A percentile compares a stretch with the other conserved stretches of the same genome.
These are phyloP conservation scores for Aspergillus glaucus DNA, from an alignment of 2,329 filamentous ascomycete genomes.

Conservation along the genomic window DNA sequence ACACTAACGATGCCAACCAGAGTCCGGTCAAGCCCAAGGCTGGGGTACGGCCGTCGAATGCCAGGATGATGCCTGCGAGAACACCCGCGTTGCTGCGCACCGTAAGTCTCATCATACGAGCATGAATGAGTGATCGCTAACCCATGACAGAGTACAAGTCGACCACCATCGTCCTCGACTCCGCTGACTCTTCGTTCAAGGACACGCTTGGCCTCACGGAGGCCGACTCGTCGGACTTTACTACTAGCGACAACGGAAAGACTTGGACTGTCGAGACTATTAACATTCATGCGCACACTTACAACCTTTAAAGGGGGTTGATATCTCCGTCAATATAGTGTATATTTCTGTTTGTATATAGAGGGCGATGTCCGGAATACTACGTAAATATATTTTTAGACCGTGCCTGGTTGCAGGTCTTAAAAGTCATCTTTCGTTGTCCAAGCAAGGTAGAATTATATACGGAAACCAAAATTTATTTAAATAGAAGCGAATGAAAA, in stretches of 20 bases:
- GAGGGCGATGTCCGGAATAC: too few species aligned
- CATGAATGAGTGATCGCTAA: background rate
- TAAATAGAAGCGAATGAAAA: background rate
- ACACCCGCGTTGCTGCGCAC: constrained; percentile 19
- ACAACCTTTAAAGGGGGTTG: constrained; percentile 2
- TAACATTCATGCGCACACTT: constrained; percentile 23
- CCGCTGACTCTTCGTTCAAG: constrained; percentile 19
- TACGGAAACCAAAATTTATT: too few species aligned
- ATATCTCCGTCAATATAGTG: background rate
- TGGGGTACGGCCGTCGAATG: constrained; percentile 30
- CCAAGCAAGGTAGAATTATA: too few species aligned
- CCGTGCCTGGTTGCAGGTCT: too few species aligned
- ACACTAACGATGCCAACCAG: constrained; percentile 1
- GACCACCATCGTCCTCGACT: constrained; percentile 24
- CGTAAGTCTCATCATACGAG: constrained; percentile 14
- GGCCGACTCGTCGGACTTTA: constrained; percentile 19
- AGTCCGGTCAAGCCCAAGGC: constrained; percentile 24
- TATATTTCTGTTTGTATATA: too few species aligned
- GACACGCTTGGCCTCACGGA: constrained; percentile 23
- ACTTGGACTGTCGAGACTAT: constrained; percentile 24
- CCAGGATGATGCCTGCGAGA: constrained; percentile 22
- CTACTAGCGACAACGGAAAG: constrained; percentile 19
- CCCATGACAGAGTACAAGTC: background rate
- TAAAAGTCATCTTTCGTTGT: too few species aligned
- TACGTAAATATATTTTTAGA: too few species aligned